A percentile compares a stretch with the other conserved stretches of the same genome.
Evolutionary conservation across 2,329 filamentous ascomycete species (phyloP).

Genomic region (Microcyclosporella mali): DNA sequence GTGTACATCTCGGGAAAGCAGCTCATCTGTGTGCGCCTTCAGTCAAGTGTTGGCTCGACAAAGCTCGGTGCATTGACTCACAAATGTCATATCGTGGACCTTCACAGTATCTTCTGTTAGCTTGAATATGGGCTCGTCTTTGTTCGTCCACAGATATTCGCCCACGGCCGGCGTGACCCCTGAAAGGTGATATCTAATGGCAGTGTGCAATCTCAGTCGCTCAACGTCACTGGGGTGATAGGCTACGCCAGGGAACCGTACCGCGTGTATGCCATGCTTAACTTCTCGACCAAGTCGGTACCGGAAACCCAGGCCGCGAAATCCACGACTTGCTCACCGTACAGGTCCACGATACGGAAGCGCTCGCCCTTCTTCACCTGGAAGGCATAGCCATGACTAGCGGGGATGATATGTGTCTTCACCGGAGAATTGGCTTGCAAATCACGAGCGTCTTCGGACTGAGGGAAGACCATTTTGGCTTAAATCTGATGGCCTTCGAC

Average conservation of each 20-base stretch:
- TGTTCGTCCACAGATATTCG: conserved; percentile 35
- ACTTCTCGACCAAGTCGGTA: conserved; percentile 30
- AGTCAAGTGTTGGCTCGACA: background rate
- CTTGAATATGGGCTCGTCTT: conserved; percentile 32
- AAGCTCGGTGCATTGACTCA: background rate
- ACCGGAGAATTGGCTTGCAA: background rate
- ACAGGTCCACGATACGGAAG: conserved; percentile 36
- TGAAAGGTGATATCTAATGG: conserved; percentile 26
- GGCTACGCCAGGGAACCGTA: background rate
- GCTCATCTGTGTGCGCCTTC: conserved; percentile 29
- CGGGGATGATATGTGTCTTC: conserved; percentile 23
- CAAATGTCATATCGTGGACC: conserved; percentile 35
- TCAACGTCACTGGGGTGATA: too few species aligned
- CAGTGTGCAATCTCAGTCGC: background rate
- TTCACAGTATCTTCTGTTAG: conserved; percentile 35
- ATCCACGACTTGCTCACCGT: conserved; percentile 38
- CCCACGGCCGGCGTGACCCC: conserved; percentile 33
- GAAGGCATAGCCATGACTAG: conserved; percentile 31
- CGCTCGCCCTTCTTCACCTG: conserved; percentile 30
- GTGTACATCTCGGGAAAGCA: conserved; percentile 36
- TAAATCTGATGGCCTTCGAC: too few species aligned
- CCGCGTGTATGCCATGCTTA: conserved; percentile 36
- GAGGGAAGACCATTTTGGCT: background rate
- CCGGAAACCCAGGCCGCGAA: conserved; percentile 34
- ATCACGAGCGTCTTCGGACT: background rate